Conservation (phyloP, 768 basidiomycete genomes). For the Calocybe gangraenosa region DNA sequence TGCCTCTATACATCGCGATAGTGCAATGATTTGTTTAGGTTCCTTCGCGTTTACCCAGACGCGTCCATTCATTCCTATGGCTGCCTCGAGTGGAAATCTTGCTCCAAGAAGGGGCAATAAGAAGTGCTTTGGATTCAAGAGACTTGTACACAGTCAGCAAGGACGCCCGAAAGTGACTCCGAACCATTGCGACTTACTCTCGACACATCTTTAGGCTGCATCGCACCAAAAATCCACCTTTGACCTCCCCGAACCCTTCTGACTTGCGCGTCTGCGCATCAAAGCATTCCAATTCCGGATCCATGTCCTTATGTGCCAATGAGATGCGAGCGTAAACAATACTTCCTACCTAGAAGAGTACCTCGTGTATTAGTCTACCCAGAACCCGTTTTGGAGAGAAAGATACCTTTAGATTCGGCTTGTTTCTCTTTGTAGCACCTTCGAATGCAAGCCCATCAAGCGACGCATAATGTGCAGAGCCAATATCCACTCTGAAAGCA, state of each 20-base stretch:
- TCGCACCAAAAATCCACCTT: conserved; percentile 77
- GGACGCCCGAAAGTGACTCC: neutral
- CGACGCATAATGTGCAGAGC: conserved; percentile 78
- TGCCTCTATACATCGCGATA: conserved; percentile 75
- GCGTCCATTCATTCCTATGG: conserved; percentile 88
- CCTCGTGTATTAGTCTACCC: neutral
- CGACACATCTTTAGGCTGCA: conserved; percentile 86
- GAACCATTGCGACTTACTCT: conserved; percentile 48
- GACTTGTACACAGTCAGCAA: conserved; percentile 32
- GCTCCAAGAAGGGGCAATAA: conserved; percentile 77
- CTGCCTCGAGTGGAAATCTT: conserved; percentile 81
- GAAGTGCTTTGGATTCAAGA: conserved; percentile 80
- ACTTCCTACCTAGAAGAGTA: conserved; percentile 66
- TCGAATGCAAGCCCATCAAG: conserved; percentile 94
- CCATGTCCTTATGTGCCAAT: conserved; percentile 95
- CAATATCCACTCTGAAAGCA: conserved; percentile 92
- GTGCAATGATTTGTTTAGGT: conserved; percentile 66
- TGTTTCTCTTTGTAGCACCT: conserved; percentile 91
- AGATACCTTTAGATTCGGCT: conserved; percentile 84
- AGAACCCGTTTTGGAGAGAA: conserved; percentile 2
- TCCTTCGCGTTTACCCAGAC: conserved; percentile 86
- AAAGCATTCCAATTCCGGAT: conserved; percentile 96
- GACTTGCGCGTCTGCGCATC: conserved; percentile 90
- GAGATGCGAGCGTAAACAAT: conserved; percentile 91
- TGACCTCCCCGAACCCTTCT: conserved; percentile 91